Evolutionary conservation across 306 rosid species (phyloP).

Genomic region (Albizia julibrissin): DNA sequence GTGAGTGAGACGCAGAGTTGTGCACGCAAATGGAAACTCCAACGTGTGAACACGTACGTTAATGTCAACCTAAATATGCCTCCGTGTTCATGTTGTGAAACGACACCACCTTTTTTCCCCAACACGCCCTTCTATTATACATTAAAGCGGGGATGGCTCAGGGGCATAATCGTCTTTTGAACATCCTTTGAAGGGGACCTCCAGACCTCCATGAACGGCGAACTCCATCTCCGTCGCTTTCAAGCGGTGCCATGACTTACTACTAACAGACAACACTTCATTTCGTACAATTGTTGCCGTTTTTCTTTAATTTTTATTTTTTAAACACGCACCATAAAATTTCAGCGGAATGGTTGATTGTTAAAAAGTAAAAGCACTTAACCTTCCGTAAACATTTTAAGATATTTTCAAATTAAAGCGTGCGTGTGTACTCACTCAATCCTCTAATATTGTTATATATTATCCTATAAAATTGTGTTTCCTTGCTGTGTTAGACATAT

Average conservation of each 20-base stretch:
- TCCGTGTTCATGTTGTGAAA: not conserved
- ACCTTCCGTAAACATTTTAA: too few species aligned
- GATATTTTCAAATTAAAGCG: too few species aligned
- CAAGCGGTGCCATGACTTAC: not conserved
- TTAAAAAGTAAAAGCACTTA: too few species aligned
- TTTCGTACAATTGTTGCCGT: not conserved
- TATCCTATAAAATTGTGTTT: too few species aligned
- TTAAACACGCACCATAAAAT: too few species aligned
- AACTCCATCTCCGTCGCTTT: slow-evolving; percentile 9
- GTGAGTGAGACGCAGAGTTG: not conserved
- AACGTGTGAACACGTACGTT: not conserved
- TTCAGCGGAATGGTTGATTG: too few species aligned
- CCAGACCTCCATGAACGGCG: not conserved
- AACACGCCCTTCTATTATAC: not conserved
- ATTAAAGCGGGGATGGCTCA: not conserved
- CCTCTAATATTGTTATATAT: too few species aligned
- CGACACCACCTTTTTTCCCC: not conserved
- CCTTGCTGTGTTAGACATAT: too few species aligned
- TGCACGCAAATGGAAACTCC: slow-evolving; percentile 27
- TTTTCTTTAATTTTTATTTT: too few species aligned
- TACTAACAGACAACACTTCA: not conserved
- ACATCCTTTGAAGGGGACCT: not conserved
- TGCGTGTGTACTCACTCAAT: too few species aligned
- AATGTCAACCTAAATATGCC: not conserved
- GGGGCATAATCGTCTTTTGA: not conserved